phyloP scores from a whole-genome alignment of 1,284 basidiomycete genomes.

The Anthracocystis walkeri region DNA sequence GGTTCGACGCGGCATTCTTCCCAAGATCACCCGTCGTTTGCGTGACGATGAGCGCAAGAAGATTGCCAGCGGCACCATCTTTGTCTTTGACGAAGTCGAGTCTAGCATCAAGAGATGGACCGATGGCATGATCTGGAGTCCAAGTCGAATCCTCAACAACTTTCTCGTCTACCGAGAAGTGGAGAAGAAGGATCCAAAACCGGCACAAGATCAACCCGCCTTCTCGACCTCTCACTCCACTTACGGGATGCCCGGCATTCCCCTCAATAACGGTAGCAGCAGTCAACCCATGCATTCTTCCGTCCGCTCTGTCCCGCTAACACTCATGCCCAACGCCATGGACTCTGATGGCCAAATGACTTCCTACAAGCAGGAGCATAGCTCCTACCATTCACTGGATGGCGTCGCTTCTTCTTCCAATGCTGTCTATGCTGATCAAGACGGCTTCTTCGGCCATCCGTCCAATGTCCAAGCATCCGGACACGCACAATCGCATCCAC shows the following conservation, averaged over 20 bases:
- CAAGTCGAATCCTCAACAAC: conserved; percentile 88
- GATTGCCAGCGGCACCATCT: conserved; percentile 93
- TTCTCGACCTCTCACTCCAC: conserved; percentile 30
- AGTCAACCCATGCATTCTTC: conserved; percentile 9
- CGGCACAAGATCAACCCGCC: conserved; percentile 31
- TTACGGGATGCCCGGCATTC: conserved; percentile 20
- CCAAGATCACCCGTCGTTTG: conserved; percentile 90
- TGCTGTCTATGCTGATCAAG: conserved; percentile 25
- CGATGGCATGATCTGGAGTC: conserved; percentile 93
- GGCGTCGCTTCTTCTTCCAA: conserved; percentile 21
- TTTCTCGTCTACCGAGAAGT: conserved; percentile 76
- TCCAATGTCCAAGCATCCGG: conserved; percentile 6
- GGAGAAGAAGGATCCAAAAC: conserved; percentile 55
- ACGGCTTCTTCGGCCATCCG: conserved; percentile 23
- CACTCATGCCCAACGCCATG: conserved; percentile 30
- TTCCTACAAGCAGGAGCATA: conserved; percentile 28
- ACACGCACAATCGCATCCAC: conserved; percentile 26
- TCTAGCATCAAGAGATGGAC: conserved; percentile 99
- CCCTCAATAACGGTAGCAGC: conserved; percentile 10
- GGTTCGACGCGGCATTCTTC: conserved; percentile 86
- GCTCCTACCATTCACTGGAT: conserved; percentile 20
- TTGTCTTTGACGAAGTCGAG: conserved; percentile 97
- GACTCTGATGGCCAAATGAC: conserved; percentile 26
- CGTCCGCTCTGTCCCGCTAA: conserved; percentile 37
- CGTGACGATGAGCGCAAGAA: conserved; percentile 89